phyloP scores from a whole-genome alignment of 371 early-diverging fungal genomes.

The Mortierella sp. region DNA sequence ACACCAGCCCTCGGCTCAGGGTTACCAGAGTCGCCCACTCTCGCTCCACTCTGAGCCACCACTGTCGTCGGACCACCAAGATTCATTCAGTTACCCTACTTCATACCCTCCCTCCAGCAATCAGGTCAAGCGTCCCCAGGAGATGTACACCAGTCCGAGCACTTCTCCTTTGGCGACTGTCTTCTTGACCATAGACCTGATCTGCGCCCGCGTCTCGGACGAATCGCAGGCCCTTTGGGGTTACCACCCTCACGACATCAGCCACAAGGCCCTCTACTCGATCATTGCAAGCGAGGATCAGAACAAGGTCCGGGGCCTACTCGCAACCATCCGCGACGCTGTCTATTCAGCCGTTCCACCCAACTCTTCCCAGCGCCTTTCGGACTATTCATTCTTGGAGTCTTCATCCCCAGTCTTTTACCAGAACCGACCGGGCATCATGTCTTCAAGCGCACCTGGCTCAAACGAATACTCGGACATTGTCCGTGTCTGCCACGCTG shows the following conservation, averaged over 20 bases:
- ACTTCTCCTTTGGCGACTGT: conserved; percentile 49
- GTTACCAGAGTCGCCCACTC: conserved; percentile 36
- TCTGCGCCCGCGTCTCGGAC: conserved; percentile 71
- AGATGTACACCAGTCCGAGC: conserved; percentile 37
- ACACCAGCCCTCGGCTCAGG: conserved; percentile 19
- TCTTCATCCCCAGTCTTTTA: conserved; percentile 61
- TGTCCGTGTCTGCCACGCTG: conserved; percentile 63
- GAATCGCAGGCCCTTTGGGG: conserved; percentile 68
- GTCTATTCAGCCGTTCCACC: conserved; percentile 55
- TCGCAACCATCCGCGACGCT: conserved; percentile 64
- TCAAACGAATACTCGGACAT: conserved; percentile 66
- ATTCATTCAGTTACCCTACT: conserved; percentile 26
- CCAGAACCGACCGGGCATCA: conserved; percentile 56
- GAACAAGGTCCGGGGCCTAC: conserved; percentile 59
- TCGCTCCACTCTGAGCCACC: conserved; percentile 49
- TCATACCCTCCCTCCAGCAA: conserved; percentile 20
- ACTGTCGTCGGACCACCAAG: conserved; percentile 31
- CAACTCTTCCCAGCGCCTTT: conserved; percentile 23
- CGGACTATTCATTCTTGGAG: conserved; percentile 59
- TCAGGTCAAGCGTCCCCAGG: conserved; percentile 44
- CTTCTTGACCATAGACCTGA: conserved; percentile 67
- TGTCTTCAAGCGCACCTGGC: conserved; percentile 52
- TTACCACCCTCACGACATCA: conserved; percentile 70
- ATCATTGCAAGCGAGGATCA: conserved; percentile 64
- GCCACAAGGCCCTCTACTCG: conserved; percentile 69